Percentiles rank a stretch among this genome's conserved stretches.
Conservation (phyloP, 805 yeast species). For the Candida koratica region DNA sequence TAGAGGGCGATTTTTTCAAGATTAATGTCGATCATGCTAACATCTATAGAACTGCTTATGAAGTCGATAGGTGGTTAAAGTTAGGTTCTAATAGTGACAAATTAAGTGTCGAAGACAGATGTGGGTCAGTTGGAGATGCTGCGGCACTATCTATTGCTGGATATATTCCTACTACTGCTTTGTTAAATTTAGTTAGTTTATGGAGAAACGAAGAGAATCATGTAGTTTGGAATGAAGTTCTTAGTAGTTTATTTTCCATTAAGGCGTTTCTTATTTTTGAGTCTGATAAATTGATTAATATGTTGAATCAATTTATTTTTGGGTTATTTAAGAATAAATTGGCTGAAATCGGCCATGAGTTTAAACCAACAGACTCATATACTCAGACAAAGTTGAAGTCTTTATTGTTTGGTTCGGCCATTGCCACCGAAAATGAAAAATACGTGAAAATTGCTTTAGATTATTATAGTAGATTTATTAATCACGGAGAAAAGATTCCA, state of each 20-base stretch:
- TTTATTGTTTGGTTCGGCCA: slow-evolving; percentile 58
- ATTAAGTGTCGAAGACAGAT: slow-evolving; percentile 71
- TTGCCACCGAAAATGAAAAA: slow-evolving; percentile 43
- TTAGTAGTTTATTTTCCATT: slow-evolving; percentile 45
- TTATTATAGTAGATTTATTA: slow-evolving; percentile 53
- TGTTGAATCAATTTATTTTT: slow-evolving; percentile 49
- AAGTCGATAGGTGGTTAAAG: slow-evolving; percentile 60
- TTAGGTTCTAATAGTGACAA: slow-evolving; percentile 60
- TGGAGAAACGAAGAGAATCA: slow-evolving; percentile 60
- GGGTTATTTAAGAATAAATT: slow-evolving; percentile 55
- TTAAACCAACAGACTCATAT: slow-evolving; percentile 52
- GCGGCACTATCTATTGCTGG: slow-evolving; percentile 70
- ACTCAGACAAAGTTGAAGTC: slow-evolving; percentile 65
- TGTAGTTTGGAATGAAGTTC: slow-evolving; percentile 66
- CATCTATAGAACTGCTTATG: slow-evolving; percentile 68
- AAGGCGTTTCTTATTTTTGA: slow-evolving; percentile 56
- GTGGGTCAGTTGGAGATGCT: slow-evolving; percentile 79
- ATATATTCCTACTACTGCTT: slow-evolving; percentile 55
- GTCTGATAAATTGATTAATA: slow-evolving; percentile 41
- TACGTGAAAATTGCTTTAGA: slow-evolving; percentile 34
- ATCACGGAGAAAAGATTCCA: slow-evolving; percentile 67
- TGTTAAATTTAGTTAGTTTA: slow-evolving; percentile 54
- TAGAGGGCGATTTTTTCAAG: slow-evolving; percentile 53
- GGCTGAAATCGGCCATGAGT: slow-evolving; percentile 60
- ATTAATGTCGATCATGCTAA: slow-evolving; percentile 73